Percentiles rank a stretch among this genome's conserved stretches.
phyloP scores from a whole-genome alignment of 1,284 basidiomycete genomes.

The Sporisorium iseilematis-ciliati region DNA sequence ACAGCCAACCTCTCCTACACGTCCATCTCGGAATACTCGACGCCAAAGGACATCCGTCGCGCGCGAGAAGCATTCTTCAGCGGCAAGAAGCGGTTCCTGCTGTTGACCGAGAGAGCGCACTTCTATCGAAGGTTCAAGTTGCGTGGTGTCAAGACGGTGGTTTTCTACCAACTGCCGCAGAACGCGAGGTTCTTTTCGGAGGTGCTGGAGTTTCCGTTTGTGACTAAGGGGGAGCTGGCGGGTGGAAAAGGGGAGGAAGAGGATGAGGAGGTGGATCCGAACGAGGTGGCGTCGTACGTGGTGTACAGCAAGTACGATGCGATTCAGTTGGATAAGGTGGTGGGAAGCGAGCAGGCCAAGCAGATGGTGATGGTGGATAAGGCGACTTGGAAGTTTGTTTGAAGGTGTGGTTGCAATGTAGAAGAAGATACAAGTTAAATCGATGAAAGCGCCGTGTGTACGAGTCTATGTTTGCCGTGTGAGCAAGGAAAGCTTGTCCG shows the following conservation, averaged over 20 bases:
- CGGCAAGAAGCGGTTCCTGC: conserved; percentile 85
- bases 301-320: conserved; percentile 89
- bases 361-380: conserved; percentile 57
- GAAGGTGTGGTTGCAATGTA: not conserved
- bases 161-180: conserved; percentile 92
- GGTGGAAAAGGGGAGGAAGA: conserved; percentile 4
- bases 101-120: conserved; percentile 96
- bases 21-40: conserved; percentile 94
- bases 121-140: conserved; percentile 84
- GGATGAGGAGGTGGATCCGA: conserved; percentile 76
- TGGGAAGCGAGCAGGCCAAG: conserved; percentile 69
- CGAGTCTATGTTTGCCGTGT: not conserved
- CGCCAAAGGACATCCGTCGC: conserved; percentile 90
- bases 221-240: conserved; percentile 67
- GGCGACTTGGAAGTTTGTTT: conserved; percentile 61
- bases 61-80: conserved; percentile 93
- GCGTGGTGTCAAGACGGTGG: conserved; percentile 86
- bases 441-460: not conserved
- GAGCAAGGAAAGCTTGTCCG: conserved; percentile 6
- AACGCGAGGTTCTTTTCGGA: conserved; percentile 93
- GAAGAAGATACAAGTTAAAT: not conserved
- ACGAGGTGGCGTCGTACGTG: conserved; percentile 75
- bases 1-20: conserved; percentile 73
- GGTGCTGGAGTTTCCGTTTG: conserved; percentile 85
- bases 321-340: conserved; percentile 85